A percentile compares a stretch with the other conserved stretches of the same genome.
Conservation (phyloP, 2,329 filamentous ascomycete genomes). For the Elsinoe fawcettii region DNA sequence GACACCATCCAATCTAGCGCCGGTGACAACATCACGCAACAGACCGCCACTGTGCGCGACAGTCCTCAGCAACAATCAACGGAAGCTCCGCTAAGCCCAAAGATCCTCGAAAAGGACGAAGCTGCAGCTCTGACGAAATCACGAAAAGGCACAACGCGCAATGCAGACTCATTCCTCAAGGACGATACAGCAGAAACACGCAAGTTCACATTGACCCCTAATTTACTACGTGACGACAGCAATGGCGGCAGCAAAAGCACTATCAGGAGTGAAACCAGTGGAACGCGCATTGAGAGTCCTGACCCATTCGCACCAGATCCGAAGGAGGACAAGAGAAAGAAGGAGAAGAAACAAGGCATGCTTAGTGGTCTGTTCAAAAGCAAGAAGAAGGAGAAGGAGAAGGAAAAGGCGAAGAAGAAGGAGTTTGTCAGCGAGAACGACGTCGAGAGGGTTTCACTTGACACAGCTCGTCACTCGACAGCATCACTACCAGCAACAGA, state of each 20-base stretch:
- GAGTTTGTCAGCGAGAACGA: slow-evolving; percentile 20
- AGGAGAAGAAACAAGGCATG: slow-evolving; percentile 62
- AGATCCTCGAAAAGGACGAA: slow-evolving; percentile 28
- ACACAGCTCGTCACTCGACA: slow-evolving; percentile 18
- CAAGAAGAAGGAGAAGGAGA: slow-evolving; percentile 59
- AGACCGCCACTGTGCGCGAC: background rate
- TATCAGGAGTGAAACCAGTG: slow-evolving; percentile 27
- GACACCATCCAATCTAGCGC: background rate
- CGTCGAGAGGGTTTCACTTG: slow-evolving; percentile 27
- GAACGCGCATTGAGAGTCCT: slow-evolving; percentile 41
- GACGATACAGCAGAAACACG: slow-evolving; percentile 92
- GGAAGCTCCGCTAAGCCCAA: slow-evolving; percentile 27
- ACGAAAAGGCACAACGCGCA: slow-evolving; percentile 77
- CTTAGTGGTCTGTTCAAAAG: slow-evolving; percentile 62
- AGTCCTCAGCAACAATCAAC: slow-evolving; percentile 21
- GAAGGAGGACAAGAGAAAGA: slow-evolving; percentile 71
- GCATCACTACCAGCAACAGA: background rate
- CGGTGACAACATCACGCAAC: background rate
- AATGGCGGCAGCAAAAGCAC: slow-evolving; percentile 26
- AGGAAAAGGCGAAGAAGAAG: slow-evolving; percentile 36
- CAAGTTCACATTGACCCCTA: slow-evolving; percentile 94
- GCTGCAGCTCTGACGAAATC: slow-evolving; percentile 47
- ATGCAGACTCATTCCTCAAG: slow-evolving; percentile 95
- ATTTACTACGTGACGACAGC: slow-evolving; percentile 75
- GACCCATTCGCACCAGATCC: slow-evolving; percentile 52